A percentile compares a stretch with the other conserved stretches of the same genome.
These are phyloP conservation scores for Leptomonas pyrrhocoris DNA, from an alignment of 208 protist species.

Conservation along the genomic window DNA sequence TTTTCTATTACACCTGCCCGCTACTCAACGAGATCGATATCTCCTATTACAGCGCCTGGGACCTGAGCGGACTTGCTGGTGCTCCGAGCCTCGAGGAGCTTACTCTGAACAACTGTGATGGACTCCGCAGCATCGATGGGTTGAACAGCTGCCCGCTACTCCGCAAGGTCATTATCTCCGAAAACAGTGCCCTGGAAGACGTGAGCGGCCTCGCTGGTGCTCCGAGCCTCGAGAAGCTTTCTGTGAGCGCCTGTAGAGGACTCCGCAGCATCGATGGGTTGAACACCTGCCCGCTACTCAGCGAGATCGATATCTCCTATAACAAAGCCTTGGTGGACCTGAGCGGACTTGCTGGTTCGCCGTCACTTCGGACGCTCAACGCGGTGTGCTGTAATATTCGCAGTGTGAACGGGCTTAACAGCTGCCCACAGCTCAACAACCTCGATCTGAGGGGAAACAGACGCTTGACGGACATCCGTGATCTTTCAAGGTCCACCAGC, in stretches of 20 bases:
- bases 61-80: not conserved
- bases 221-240: not conserved
- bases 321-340: too few relatives aligned
- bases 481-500: slow-evolving; percentile 1
- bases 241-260: slow-evolving; percentile 3
- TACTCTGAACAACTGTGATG: slow-evolving; percentile 2
- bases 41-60: not conserved
- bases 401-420: slow-evolving; percentile 1
- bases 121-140: slow-evolving; percentile 3
- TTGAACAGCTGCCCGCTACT: slow-evolving; percentile 3
- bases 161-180: slow-evolving; percentile 6
- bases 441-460: slow-evolving; percentile 3
- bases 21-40: slow-evolving; percentile 4
- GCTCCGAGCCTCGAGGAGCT: slow-evolving; percentile 2
- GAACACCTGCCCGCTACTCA: slow-evolving; percentile 6
- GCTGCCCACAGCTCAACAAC: slow-evolving; percentile 5
- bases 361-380: slow-evolving; percentile 3
- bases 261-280: slow-evolving; percentile 7
- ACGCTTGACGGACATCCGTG: not conserved
- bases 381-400: not conserved
- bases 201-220: slow-evolving; percentile 5
- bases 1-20: not conserved
- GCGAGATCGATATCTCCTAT: slow-evolving; percentile 3
- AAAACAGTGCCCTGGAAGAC: slow-evolving; percentile 5
- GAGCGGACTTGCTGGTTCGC: not conserved